Conservation (phyloP, 257 asterid genomes). For the Solanum piurae region DNA sequence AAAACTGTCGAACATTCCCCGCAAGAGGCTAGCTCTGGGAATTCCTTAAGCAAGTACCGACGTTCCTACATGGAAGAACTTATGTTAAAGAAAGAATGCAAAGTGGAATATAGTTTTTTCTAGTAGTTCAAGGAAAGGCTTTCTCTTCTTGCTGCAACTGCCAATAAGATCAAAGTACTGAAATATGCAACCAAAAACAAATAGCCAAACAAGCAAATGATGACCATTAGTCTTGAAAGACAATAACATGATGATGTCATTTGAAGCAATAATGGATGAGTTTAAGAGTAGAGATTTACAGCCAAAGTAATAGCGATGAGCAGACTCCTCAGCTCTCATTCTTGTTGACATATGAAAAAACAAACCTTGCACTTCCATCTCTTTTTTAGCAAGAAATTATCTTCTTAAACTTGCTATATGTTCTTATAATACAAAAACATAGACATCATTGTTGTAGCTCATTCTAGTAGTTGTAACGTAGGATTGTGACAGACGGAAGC, state of each 20-base stretch:
- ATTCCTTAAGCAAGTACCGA: conserved; percentile 73
- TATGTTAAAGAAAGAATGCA: background rate
- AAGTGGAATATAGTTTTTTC: background rate
- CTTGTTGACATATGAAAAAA: background rate
- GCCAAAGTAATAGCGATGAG: background rate
- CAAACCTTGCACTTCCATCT: background rate
- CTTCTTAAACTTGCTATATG: background rate
- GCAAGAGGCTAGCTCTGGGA: conserved; percentile 73
- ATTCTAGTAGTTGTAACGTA: background rate
- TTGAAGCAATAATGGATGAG: background rate
- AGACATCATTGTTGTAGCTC: background rate
- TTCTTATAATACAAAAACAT: background rate
- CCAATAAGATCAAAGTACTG: background rate
- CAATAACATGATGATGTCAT: background rate
- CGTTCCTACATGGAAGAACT: conserved; percentile 46
- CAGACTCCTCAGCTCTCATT: background rate
- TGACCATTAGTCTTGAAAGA: background rate
- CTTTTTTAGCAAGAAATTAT: background rate
- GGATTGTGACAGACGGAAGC: background rate
- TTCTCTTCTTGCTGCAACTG: background rate
- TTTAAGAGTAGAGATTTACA: background rate
- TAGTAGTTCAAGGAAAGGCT: background rate
- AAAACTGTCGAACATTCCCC: conserved; percentile 43
- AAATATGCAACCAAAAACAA: background rate
- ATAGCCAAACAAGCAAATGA: background rate